Base-by-base conservation (phyloP, 1,139 yeast genomes). In the Yamadazyma dushanensis region DNA sequence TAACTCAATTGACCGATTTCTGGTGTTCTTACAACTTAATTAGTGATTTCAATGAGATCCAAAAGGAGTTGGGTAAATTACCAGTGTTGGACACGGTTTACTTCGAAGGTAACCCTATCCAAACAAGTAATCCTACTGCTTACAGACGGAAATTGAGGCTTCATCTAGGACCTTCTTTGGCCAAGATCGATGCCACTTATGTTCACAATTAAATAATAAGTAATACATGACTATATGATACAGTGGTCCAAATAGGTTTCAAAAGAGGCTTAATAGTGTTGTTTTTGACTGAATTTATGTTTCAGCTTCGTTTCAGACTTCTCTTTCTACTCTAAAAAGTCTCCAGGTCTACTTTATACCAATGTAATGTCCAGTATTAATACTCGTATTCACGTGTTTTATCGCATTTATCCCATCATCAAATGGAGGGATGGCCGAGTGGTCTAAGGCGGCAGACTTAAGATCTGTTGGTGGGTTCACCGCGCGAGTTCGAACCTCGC, bases 61-160 rank as follows among this genome's bases (percentile, higher is more conserved):
- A 78, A 31, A 59, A 71, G 26, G 81, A 87, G 54, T 70, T 92
- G 40, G 79, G 82, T 11, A 66, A 66, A 27, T 66, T 88, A 37
- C 76, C 79, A 2, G 70, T 74, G 5, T 67, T 94, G 38, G 95
- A 89, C 39, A 88, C 96, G 0, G 96, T 94, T 5, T 94, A 94
- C 55, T 79, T 94, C 47, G 98, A 94, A 62, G 92, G 94, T n/a
- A 92, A 90, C 51, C 97, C 97, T 1, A 58, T 94, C 11, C 97
- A 92, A 53, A 53, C 66, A 20, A 61, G 76, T 18, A 84, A 84
- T 47, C 80, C 81, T 16, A 81, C 95, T 3, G 82, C 92, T 31
- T 94, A 94, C 56, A 74, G 97, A 53, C 79, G 95, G 54, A 92
- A 92, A 56, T 58, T 94, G 32, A 76, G 76, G 47, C 67, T 92